Base-by-base conservation (phyloP, 1,139 yeast genomes). In the Lipomyces yarrowii region DNA sequence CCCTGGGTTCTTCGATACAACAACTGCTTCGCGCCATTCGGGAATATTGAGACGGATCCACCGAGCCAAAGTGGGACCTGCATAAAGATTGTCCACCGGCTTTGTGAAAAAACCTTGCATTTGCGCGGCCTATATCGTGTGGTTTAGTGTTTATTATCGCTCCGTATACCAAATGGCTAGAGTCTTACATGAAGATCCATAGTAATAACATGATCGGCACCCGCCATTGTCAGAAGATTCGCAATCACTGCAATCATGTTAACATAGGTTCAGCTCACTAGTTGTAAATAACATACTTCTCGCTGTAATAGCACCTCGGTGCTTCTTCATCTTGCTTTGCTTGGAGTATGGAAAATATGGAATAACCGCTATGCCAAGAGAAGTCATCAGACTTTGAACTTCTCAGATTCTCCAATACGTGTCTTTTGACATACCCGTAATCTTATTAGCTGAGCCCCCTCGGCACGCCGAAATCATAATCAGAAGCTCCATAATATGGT, bases 41-140 rank as follows among this genome's bases (percentile, higher is more conserved):
- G 88, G 87, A 63, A 96, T 89, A 75, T 94, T 89, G 77, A 90
- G 96, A 74, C 91, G 88, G 75, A 94, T 93, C 99, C 99, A 96
- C 74, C 91, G 87, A 32, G 97, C 98, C 72, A 96, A 84, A 57
- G 97, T 91, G 59, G 99, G 99, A 3, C 97, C 98, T 35, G 98
- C 98, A 75, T 91, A 92, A 70, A 94, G 81, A 77, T 94, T 94
- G 78, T 94, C 99, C 37, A 94, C 98, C 0, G 99, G 99, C 75
- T 92, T 92, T 56, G 96, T 87, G 81, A 94, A 94, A 76, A 96
- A 94, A 15, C 99, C 99, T 81, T 94, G 99, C 98, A 94, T 96
- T 79, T 94, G 99, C 54, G 97, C 88, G 35, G 99, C 99, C 67
- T 64, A 23, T n/a, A 33, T 23, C 33, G 30, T 26, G 2, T 18